Evolutionary conservation across 2,329 filamentous ascomycete species (phyloP).

Genomic region (Didymosphaeria variabile): DNA sequence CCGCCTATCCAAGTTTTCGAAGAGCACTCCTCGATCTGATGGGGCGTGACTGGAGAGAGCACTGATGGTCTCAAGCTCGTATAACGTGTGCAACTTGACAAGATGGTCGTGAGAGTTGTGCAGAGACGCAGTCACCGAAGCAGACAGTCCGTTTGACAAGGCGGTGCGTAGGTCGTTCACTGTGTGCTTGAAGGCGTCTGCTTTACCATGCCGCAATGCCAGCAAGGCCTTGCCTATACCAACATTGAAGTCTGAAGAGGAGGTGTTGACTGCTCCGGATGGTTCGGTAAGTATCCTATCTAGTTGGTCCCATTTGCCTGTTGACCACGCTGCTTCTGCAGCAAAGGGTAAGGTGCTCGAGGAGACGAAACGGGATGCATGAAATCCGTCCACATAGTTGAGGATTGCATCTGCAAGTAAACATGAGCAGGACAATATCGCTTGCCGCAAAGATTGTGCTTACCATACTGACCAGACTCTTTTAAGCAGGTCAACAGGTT

Average conservation of each 20-base stretch:
- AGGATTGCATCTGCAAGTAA: conserved; percentile 74
- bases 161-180: conserved; percentile 73
- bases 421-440: conserved; percentile 28
- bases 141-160: conserved; percentile 77
- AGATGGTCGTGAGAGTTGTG: conserved; percentile 86
- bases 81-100: conserved; percentile 84
- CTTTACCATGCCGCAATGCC: conserved; percentile 64
- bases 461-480: conserved; percentile 94
- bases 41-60: conserved; percentile 47
- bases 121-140: conserved; percentile 79
- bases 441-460: conserved; percentile 32
- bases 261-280: conserved; percentile 50
- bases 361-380: conserved; percentile 46
- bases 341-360: conserved; percentile 77
- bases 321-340: conserved; percentile 91
- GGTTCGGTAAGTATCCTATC: conserved; percentile 65
- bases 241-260: conserved; percentile 78
- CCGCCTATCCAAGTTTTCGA: conserved; percentile 74
- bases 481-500: conserved; percentile 88
- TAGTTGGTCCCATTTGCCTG: conserved; percentile 80
- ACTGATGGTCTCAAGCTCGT: conserved; percentile 84
- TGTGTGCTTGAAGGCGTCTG: conserved; percentile 62
- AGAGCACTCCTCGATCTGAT: conserved; percentile 45
- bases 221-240: conserved; percentile 75
- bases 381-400: conserved; percentile 84